phyloP scores from a whole-genome alignment of 2,329 filamentous ascomycete species.

The Botrytis squamosa region DNA sequence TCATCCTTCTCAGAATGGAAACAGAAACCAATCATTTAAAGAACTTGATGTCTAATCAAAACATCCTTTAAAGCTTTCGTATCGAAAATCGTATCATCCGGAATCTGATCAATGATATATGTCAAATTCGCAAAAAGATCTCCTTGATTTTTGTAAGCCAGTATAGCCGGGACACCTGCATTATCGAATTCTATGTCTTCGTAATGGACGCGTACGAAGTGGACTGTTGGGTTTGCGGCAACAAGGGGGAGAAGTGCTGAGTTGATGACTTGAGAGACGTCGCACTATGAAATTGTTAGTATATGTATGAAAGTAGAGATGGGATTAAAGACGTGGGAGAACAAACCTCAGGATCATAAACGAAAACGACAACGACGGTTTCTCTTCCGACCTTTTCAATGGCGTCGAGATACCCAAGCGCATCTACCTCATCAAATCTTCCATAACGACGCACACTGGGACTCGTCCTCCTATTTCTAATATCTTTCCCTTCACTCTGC shows the following conservation, averaged over 20 bases:
- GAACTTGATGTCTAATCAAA: constrained; percentile 52
- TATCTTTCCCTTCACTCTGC: constrained; percentile 57
- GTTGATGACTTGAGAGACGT: constrained; percentile 76
- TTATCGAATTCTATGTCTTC: constrained; percentile 93
- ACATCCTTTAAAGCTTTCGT: constrained; percentile 53
- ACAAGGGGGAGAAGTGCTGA: constrained; percentile 75
- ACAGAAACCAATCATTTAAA: constrained; percentile 20
- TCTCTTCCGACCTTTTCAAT: constrained; percentile 84
- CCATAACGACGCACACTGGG: constrained; percentile 79
- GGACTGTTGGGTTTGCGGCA: constrained; percentile 64
- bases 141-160: constrained; percentile 83
- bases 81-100: constrained; percentile 62
- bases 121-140: constrained; percentile 90
- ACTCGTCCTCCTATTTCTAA: constrained; percentile 67
- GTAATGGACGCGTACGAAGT: constrained; percentile 89
- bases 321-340: neutral
- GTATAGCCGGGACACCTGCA: constrained; percentile 79
- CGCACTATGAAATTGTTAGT: constrained; percentile 56
- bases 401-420: constrained; percentile 88
- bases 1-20: neutral
- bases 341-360: constrained; percentile 82
- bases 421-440: constrained; percentile 79
- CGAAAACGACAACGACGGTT: constrained; percentile 86
- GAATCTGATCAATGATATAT: constrained; percentile 82
- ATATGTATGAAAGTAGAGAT: neutral